A percentile compares a stretch with the other conserved stretches of the same genome.
Evolutionary conservation across 2,329 filamentous ascomycete species (phyloP).

Genomic region (Paraconiothyrium sp.): DNA sequence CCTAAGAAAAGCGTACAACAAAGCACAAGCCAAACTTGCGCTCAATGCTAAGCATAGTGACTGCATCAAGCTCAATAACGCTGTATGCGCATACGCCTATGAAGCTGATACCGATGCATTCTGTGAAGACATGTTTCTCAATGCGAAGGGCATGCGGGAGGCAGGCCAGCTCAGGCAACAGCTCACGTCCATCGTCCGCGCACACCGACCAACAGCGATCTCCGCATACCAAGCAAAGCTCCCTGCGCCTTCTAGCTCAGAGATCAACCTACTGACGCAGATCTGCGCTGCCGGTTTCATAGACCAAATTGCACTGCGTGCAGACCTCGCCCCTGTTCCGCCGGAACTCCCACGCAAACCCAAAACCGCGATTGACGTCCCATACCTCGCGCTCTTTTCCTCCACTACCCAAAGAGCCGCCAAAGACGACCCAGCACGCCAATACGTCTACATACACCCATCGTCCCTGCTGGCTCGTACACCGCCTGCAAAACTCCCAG

Average conservation of each 20-base stretch:
- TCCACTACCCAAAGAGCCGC: constrained; percentile 54
- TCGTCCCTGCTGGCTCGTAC: constrained; percentile 78
- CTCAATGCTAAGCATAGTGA: constrained; percentile 82
- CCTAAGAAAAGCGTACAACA: constrained; percentile 71
- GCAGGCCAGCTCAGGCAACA: constrained; percentile 83
- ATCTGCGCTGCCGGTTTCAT: constrained; percentile 93
- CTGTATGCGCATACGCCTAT: constrained; percentile 79
- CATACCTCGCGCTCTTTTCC: constrained; percentile 86
- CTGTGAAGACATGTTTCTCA: constrained; percentile 85
- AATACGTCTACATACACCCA: constrained; percentile 87
- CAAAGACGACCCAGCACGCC: constrained; percentile 62
- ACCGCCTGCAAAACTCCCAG: constrained; percentile 67
- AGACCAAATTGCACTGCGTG: constrained; percentile 92
- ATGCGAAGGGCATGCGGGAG: constrained; percentile 87
- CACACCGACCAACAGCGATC: constrained; percentile 68
- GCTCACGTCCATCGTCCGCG: constrained; percentile 80
- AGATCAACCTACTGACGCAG: constrained; percentile 81
- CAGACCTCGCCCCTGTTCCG: constrained; percentile 81
- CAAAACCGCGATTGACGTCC: constrained; percentile 87
- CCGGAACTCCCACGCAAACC: constrained; percentile 67
- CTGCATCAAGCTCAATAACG: constrained; percentile 88
- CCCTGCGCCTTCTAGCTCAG: constrained; percentile 70
- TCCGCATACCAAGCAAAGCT: constrained; percentile 59
- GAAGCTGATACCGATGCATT: constrained; percentile 68
- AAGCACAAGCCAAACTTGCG: constrained; percentile 79